A percentile compares a stretch with the other conserved stretches of the same genome.
phyloP scores from a whole-genome alignment of 345 rosid species.

The Eucalyptus tenuipes region DNA sequence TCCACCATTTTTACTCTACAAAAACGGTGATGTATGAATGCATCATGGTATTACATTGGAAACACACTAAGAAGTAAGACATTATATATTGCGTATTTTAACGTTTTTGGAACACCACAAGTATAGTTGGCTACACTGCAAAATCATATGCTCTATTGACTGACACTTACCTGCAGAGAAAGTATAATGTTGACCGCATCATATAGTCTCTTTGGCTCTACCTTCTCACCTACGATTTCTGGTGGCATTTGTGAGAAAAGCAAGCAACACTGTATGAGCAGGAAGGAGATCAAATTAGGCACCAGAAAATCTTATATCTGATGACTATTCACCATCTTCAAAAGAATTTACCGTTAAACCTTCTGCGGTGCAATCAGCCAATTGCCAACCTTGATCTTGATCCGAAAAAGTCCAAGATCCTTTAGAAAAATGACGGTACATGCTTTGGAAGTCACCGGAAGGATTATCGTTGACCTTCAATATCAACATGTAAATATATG shows the following conservation, averaged over 20 bases:
- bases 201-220: constrained; percentile 12
- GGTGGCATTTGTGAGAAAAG: constrained; percentile 12
- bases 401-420: constrained; percentile 24
- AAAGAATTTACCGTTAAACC: constrained; percentile 8
- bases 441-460: constrained; percentile 7
- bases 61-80: background rate
- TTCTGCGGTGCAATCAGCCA: constrained; percentile 24
- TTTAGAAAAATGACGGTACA: constrained; percentile 20
- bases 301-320: background rate
- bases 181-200: constrained; percentile 32
- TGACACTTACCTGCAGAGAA: constrained; percentile 15
- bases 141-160: background rate
- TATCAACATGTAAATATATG: background rate
- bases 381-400: constrained; percentile 24
- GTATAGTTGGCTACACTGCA: too few species aligned
- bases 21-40: background rate
- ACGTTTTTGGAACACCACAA: background rate
- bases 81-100: too few species aligned
- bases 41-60: background rate
- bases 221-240: constrained; percentile 21
- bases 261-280: constrained; percentile 16
- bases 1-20: constrained; percentile 32
- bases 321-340: background rate
- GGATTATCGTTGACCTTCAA: constrained; percentile 13
- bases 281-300: background rate